Evolutionary conservation across 164 flowering plant genomes (phyloP), one percentile per base, ranked within the genome.

Genomic region (Annona cherimola): DNA sequence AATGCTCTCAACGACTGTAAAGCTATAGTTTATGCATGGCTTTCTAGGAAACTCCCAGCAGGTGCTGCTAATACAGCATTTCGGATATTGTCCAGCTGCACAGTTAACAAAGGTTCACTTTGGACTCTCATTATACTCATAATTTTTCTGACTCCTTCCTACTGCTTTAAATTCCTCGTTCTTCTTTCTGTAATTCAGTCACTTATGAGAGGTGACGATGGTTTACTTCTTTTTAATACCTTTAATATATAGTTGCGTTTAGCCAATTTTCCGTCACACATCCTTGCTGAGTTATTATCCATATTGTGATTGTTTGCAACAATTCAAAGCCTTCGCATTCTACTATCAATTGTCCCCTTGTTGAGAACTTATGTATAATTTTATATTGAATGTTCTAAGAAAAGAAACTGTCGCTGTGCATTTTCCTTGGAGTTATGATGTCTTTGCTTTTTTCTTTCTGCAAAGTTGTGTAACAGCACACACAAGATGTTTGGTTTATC

Each of bases 21-120:
- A 76, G 88, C 92, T 66, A 97, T 94, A 65, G 97, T 89, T 0
- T 83, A 80, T 74, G 88, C 99, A 41, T 94, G 95, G 90, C 86
- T 94, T 75, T 88, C 99, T 2, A 85, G 83, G 76, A 92, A 92
- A 66, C 92, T 94, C 66, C 72, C 97, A 41, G 42, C 80, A 71
- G 94, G 89, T 76, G 85, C 81, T 76, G 97, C 97, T 55, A 90
- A 92, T 76, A 81, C 81, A 69, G 92, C 93, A 46, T 91, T 90
- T 71, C 86, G 99, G 62, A 82, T 86, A 81, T 76, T 92, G 74
- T 86, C 94, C 75, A 80, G 95, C 46, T 94, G 98, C 87, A 92
- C 92, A 84, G 94, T 90, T 43, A 94, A 94, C 86, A 94, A 85
- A 87, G 98, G 98, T 90, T 79, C 39, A 16, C 9, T 50, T 50